These are phyloP conservation scores for Cladosporium halotolerans DNA, from an alignment of 2,329 filamentous ascomycete genomes.

Conservation along the genomic window DNA sequence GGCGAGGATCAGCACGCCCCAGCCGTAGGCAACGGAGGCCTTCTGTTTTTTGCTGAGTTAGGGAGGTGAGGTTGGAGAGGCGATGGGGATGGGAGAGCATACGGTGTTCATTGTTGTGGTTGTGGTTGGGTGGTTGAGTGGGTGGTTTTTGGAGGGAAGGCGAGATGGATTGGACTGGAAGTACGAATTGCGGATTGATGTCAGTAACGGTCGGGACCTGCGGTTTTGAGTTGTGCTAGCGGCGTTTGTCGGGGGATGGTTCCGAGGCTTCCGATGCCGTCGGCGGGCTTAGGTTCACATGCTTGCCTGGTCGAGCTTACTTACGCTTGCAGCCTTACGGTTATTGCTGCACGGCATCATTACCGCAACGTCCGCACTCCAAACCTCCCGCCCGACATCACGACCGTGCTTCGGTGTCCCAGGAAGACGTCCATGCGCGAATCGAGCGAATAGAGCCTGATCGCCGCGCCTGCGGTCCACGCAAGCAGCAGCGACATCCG, in stretches of 20 bases:
- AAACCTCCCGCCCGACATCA: no score
- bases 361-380: no score
- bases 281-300: background rate
- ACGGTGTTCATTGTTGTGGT: conserved; percentile 23
- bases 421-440: no score
- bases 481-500: background rate
- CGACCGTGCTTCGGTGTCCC: no score
- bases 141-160: conserved; percentile 1
- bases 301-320: background rate
- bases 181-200: background rate
- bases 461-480: no score
- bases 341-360: no score
- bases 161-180: background rate
- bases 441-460: no score
- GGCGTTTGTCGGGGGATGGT: background rate
- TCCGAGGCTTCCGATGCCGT: background rate
- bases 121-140: background rate
- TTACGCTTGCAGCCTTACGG: no score
- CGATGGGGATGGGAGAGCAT: background rate
- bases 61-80: background rate
- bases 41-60: background rate
- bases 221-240: conserved; percentile 4
- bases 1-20: conserved; percentile 81
- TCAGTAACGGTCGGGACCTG: background rate
- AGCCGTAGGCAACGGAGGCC: conserved; percentile 61